Percentiles rank a stretch among this genome's conserved stretches.
These are phyloP conservation scores for Alternaria sp. DNA, from an alignment of 2,329 filamentous ascomycete genomes.

Conservation along the genomic window DNA sequence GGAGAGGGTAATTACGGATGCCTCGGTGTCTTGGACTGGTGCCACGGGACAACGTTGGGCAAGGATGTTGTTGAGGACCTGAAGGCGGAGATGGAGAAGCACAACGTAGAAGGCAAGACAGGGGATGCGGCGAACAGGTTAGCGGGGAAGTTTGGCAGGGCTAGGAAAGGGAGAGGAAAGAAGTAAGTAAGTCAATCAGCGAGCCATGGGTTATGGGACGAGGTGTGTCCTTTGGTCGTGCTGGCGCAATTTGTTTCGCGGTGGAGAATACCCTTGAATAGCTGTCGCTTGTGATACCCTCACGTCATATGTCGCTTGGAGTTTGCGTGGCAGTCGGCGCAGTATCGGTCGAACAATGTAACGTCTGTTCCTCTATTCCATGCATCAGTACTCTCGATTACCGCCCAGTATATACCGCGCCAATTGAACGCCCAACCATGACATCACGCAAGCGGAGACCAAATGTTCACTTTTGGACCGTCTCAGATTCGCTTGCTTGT, in stretches of 20 bases:
- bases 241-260: conserved; percentile 12
- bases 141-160: conserved; percentile 38
- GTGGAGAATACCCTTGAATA: conserved; percentile 9
- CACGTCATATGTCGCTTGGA: conserved; percentile 14
- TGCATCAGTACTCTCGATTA: conserved; percentile 41
- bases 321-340: conserved; percentile 17
- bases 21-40: conserved; percentile 64
- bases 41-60: conserved; percentile 56
- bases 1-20: conserved; percentile 69
- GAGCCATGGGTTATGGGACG: background rate
- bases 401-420: conserved; percentile 34
- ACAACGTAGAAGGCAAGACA: conserved; percentile 58
- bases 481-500: conserved; percentile 54
- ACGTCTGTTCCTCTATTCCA: conserved; percentile 41
- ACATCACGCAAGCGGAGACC: conserved; percentile 48
- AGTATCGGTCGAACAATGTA: conserved; percentile 29
- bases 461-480: conserved; percentile 51
- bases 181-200: conserved; percentile 20
- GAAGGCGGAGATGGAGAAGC: conserved; percentile 64
- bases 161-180: conserved; percentile 41
- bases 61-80: conserved; percentile 66
- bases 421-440: conserved; percentile 38
- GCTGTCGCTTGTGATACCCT: conserved; percentile 17
- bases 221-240: background rate
- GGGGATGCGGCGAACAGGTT: conserved; percentile 44